Evolutionary conservation across 2,329 filamentous ascomycete genomes (phyloP).

Genomic region (Akanthomyces muscarius): DNA sequence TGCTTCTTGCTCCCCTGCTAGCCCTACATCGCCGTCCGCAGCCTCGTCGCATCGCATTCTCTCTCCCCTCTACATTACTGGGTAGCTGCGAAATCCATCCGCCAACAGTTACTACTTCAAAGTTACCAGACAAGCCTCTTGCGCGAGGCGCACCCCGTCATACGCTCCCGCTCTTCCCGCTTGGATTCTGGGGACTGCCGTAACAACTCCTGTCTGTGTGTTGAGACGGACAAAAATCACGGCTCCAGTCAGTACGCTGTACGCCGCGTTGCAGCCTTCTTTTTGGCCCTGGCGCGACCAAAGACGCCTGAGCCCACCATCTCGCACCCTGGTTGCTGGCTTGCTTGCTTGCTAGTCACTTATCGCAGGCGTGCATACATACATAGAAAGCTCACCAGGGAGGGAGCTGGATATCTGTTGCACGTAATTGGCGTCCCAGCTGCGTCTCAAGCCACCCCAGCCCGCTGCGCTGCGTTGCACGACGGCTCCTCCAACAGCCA

Average conservation of each 20-base stretch:
- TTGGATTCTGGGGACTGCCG: not conserved
- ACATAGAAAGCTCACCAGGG: not conserved
- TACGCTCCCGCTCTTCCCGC: not conserved
- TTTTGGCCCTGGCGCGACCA: not conserved
- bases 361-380: too few relatives aligned
- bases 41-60: not conserved
- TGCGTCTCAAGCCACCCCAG: constrained; percentile 1
- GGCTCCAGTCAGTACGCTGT: not conserved
- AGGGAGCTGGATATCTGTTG: not conserved
- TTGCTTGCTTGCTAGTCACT: too few relatives aligned
- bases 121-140: not conserved
- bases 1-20: not conserved
- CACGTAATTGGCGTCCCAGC: not conserved
- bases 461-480: not conserved
- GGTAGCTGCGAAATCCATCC: not conserved
- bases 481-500: not conserved
- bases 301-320: constrained; percentile 5
- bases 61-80: not conserved
- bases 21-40: not conserved
- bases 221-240: not conserved
- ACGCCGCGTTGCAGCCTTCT: not conserved
- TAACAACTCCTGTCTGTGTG: too few relatives aligned
- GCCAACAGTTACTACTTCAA: too few relatives aligned
- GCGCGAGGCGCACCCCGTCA: not conserved
- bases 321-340: not conserved